These are phyloP conservation scores for Gyrodon lividus DNA, from an alignment of 768 basidiomycete species.

Conservation along the genomic window DNA sequence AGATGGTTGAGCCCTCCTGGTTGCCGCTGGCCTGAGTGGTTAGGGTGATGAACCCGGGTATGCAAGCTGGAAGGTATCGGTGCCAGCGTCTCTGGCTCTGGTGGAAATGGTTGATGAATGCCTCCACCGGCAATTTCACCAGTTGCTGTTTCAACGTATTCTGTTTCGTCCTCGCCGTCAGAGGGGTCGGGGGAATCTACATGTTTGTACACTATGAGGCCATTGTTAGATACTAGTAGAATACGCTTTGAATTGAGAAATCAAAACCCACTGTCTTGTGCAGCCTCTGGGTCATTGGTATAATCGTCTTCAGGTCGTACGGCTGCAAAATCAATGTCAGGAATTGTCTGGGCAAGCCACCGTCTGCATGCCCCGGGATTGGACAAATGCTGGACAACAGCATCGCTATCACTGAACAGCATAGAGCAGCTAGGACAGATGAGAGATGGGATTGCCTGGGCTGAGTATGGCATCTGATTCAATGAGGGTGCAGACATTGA, in stretches of 20 bases:
- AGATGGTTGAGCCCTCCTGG: constrained; percentile 1
- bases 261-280: neutral
- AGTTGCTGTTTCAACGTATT: too few species aligned
- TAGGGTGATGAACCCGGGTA: neutral
- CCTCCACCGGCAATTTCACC: too few species aligned
- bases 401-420: neutral
- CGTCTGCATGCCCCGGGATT: neutral
- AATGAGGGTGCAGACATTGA: too few species aligned
- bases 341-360: neutral
- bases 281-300: neutral
- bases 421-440: neutral
- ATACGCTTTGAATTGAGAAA: too few species aligned
- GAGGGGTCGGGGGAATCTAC: too few species aligned
- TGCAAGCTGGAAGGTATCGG: neutral
- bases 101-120: neutral
- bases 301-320: neutral
- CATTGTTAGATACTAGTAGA: neutral
- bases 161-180: too few species aligned
- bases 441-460: too few species aligned
- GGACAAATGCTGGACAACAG: neutral
- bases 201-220: neutral
- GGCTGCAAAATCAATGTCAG: neutral
- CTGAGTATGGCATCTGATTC: too few species aligned
- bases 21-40: neutral
- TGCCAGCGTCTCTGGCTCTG: neutral